Percentiles rank a stretch among this genome's conserved stretches.
Conservation (phyloP, 2,329 filamentous ascomycete species). For the Pseudogymnoascus sp. region DNA sequence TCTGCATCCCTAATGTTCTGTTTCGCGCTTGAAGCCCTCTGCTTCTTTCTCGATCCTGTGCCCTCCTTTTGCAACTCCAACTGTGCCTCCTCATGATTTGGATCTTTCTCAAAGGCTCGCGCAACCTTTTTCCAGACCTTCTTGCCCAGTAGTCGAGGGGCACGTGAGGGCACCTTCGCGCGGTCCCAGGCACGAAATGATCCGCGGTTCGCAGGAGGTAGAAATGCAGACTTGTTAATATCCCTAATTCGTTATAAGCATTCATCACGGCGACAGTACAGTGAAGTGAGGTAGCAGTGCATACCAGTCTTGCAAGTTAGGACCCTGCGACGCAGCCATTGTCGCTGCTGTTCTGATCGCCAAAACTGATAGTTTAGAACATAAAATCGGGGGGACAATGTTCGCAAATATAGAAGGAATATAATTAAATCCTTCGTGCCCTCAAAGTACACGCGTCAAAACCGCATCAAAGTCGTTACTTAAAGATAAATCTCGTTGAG, state of each 20-base stretch:
- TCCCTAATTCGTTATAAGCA: slow-evolving; percentile 20
- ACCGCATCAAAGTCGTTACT: not conserved
- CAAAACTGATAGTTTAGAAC: slow-evolving; percentile 1
- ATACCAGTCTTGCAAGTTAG: slow-evolving; percentile 8
- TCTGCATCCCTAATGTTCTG: slow-evolving; percentile 28
- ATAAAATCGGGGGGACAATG: slow-evolving; percentile 1
- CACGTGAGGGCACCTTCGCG: slow-evolving; percentile 25
- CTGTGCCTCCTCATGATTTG: slow-evolving; percentile 19
- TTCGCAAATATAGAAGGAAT: slow-evolving; percentile 5
- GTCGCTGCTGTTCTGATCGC: not conserved
- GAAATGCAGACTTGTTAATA: slow-evolving; percentile 24
- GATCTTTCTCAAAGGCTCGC: slow-evolving; percentile 18
- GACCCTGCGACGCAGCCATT: slow-evolving; percentile 4
- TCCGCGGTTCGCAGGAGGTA: slow-evolving; percentile 18
- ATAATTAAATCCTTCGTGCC: slow-evolving; percentile 3
- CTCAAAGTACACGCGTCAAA: slow-evolving; percentile 7
- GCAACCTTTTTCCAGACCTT: slow-evolving; percentile 28
- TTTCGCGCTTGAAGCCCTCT: slow-evolving; percentile 25
- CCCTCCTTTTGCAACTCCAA: slow-evolving; percentile 31
- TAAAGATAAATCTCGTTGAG: not conserved
- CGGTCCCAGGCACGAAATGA: slow-evolving; percentile 26
- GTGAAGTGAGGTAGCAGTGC: slow-evolving; percentile 11
- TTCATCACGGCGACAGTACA: not conserved
- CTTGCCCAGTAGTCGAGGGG: slow-evolving; percentile 26
- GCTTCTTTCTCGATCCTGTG: slow-evolving; percentile 30